phyloP scores from a whole-genome alignment of 1,139 yeast species.

The Candida freyschussii region DNA sequence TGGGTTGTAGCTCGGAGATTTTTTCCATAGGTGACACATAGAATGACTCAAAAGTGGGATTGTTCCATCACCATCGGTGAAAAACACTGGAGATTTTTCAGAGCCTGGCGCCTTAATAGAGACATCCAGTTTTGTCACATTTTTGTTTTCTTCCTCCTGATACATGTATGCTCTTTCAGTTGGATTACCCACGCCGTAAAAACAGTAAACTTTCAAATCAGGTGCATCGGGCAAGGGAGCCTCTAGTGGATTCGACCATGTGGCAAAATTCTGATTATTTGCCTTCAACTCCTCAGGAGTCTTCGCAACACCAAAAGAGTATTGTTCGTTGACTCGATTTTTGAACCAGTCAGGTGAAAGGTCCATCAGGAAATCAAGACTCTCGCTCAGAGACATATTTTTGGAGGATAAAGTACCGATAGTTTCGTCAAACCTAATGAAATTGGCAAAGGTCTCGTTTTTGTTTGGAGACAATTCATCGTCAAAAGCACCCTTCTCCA shows the following conservation, averaged over 20 bases:
- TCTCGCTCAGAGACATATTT: slow-evolving; percentile 60
- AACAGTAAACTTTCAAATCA: slow-evolving; percentile 79
- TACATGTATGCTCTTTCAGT: slow-evolving; percentile 91
- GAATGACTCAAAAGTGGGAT: slow-evolving; percentile 81
- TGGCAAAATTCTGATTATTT: slow-evolving; percentile 65
- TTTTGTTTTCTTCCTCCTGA: slow-evolving; percentile 53
- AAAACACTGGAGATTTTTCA: slow-evolving; percentile 55
- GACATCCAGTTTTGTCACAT: slow-evolving; percentile 48
- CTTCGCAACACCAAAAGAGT: slow-evolving; percentile 73
- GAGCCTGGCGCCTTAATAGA: slow-evolving; percentile 53
- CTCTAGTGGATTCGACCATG: slow-evolving; percentile 93
- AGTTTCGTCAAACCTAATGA: slow-evolving; percentile 57
- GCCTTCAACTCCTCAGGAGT: slow-evolving; percentile 50
- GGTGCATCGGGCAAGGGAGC: slow-evolving; percentile 92
- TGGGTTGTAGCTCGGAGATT: slow-evolving; percentile 69
- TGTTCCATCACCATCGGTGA: slow-evolving; percentile 97
- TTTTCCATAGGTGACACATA: slow-evolving; percentile 80
- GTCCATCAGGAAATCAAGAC: slow-evolving; percentile 60
- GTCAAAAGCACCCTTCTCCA: slow-evolving; percentile 23
- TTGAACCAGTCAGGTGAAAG: slow-evolving; percentile 75
- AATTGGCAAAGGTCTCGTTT: slow-evolving; percentile 56
- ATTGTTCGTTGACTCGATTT: slow-evolving; percentile 58
- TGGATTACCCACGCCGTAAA: slow-evolving; percentile 94
- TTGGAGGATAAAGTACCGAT: slow-evolving; percentile 37
- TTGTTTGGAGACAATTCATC: slow-evolving; percentile 4